These are phyloP conservation scores for Fusarium pseudonygamai DNA, from an alignment of 2,329 filamentous ascomycete genomes.

Conservation along the genomic window DNA sequence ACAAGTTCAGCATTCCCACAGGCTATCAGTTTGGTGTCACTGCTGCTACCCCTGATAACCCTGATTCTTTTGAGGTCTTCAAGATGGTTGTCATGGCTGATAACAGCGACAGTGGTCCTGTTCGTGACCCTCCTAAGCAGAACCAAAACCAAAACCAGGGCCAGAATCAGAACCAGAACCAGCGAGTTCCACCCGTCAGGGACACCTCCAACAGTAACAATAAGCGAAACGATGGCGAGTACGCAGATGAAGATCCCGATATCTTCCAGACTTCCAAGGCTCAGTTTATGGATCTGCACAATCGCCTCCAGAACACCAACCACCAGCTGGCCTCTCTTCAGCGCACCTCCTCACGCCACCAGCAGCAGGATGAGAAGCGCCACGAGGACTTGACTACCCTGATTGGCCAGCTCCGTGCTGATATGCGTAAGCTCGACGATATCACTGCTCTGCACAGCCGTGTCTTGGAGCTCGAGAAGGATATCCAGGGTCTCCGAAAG, in stretches of 20 bases:
- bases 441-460: constrained; percentile 56
- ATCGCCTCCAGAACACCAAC: constrained; percentile 78
- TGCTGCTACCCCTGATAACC: constrained; percentile 87
- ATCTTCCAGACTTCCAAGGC: constrained; percentile 59
- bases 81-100: constrained; percentile 80
- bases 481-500: constrained; percentile 67
- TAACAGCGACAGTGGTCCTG: constrained; percentile 43
- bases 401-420: constrained; percentile 57
- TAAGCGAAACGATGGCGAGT: constrained; percentile 48
- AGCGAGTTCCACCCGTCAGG: constrained; percentile 10
- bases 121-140: constrained; percentile 43
- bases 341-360: constrained; percentile 62
- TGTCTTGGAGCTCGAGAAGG: constrained; percentile 64
- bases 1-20: constrained; percentile 79
- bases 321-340: constrained; percentile 74
- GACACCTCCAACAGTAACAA: constrained; percentile 42
- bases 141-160: constrained; percentile 7
- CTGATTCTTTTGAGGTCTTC: constrained; percentile 94
- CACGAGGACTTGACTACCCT: constrained; percentile 63
- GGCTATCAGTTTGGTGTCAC: constrained; percentile 89
- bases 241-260: constrained; percentile 60
- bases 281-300: constrained; percentile 87
- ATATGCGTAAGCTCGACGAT: constrained; percentile 58
- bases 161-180: constrained; percentile 21
- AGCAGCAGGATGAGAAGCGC: constrained; percentile 63